Evolutionary conservation across 805 yeast genomes (phyloP), one percentile per base, ranked within the genome.

Genomic region (Lipomyces mesembrius): DNA sequence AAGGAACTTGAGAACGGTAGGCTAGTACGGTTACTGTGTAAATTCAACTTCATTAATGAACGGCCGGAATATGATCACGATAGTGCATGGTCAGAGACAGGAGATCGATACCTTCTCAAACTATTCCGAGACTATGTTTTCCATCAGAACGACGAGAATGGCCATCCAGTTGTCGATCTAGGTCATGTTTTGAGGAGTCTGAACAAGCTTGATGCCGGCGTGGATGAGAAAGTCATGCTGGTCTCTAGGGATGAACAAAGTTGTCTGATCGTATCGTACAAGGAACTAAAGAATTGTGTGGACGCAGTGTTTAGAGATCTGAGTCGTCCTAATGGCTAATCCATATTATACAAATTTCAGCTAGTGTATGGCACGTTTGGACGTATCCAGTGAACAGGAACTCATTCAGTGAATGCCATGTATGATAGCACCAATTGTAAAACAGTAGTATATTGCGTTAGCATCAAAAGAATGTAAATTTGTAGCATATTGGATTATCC

Each of bases 201-300:
- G 74, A 94, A 94, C 79, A 95, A 94, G 78, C 81, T 95, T 71
- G 99, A 95, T 75, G 96, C 94, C 5, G 98, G 98, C 0, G 83
- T 89, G 43, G 92, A 91, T 61, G 99, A 95, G 78, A 87, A 85
- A 71, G 78, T 95, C 17, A 80, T 93, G 76, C 82, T 95, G 61
- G 91, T 92, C 0, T 88, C 95, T 43, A 85, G 89, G 11, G 97
- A 93, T 76, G 97, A 92, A 75, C 88, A 87, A 80, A 88, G 86
- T 57, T 92, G 98, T 76, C 80, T 95, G 68, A 88, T 95, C 53
- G 89, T 91, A 63, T 87, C 93, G 73, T 95, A 89, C 77, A 90
- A 89, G 79, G 97, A 92, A 77, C 80, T 95, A 69, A 80, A 68
- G 68, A 68, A 63, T 51, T 67, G 71, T 22, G 62, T 68, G 20